Conservation (phyloP, 2,329 filamentous ascomycete species). For the Fusarium pseudonygamai region DNA sequence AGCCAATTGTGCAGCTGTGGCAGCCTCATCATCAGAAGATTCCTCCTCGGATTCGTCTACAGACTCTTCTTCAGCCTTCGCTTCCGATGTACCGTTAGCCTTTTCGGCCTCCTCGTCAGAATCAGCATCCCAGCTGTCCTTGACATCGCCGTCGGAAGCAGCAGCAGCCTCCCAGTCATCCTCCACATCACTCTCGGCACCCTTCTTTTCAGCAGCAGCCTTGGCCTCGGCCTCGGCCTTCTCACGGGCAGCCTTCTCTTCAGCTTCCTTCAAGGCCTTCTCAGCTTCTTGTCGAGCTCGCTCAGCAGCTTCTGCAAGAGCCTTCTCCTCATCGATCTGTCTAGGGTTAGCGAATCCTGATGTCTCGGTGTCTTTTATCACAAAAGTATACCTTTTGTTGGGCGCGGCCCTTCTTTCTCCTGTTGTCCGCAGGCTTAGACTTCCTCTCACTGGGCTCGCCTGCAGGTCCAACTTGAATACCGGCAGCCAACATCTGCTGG, state of each 20-base stretch:
- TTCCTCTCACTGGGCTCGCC: constrained; percentile 70
- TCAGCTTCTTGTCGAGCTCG: constrained; percentile 75
- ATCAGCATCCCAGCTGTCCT: constrained; percentile 95
- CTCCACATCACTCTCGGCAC: constrained; percentile 68
- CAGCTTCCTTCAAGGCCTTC: constrained; percentile 68
- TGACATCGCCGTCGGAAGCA: constrained; percentile 80
- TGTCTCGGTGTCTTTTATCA: neutral
- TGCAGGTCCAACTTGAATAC: constrained; percentile 74
- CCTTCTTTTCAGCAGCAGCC: constrained; percentile 63
- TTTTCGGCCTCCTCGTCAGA: constrained; percentile 73
- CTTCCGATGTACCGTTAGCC: constrained; percentile 61
- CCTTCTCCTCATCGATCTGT: constrained; percentile 79
- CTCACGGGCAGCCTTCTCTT: constrained; percentile 66
- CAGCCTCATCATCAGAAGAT: constrained; percentile 74
- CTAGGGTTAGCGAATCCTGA: constrained; percentile 11
- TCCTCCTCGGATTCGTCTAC: constrained; percentile 71
- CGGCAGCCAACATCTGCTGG: constrained; percentile 85
- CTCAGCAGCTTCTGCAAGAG: constrained; percentile 80
- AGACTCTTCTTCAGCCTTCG: constrained; percentile 42
- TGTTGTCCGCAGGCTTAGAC: constrained; percentile 81
- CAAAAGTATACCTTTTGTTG: constrained; percentile 60
- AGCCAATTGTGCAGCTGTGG: constrained; percentile 76
- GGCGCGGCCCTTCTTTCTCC: constrained; percentile 76
- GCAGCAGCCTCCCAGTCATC: constrained; percentile 92
- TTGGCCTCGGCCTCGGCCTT: constrained; percentile 67